phyloP scores from a whole-genome alignment of 768 basidiomycete genomes.

The Xanthoconium stramineum region DNA sequence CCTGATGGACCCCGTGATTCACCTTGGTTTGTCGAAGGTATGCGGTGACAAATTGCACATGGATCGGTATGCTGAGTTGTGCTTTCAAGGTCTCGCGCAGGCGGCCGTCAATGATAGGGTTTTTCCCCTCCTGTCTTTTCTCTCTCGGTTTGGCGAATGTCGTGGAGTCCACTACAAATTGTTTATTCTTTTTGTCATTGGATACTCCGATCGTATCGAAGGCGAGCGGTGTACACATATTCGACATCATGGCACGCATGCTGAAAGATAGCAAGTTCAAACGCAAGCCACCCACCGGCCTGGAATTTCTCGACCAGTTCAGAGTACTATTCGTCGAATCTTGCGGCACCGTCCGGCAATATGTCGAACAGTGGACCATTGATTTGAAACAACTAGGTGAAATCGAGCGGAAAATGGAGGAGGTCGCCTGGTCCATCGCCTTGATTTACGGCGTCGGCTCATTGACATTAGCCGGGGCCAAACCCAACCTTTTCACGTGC shows the following conservation, averaged over 20 bases:
- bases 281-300: conserved; percentile 1
- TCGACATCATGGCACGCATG: conserved; percentile 52
- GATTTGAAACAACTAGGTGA: conserved; percentile 34
- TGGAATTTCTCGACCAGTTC: conserved; percentile 27
- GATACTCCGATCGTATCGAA: background rate
- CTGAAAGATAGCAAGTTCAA: conserved; percentile 41
- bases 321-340: background rate
- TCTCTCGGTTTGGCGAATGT: background rate
- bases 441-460: conserved; percentile 57
- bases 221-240: conserved; percentile 27
- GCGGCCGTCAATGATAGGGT: conserved; percentile 33
- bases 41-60: background rate
- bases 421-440: conserved; percentile 53
- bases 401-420: conserved; percentile 55
- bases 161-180: background rate
- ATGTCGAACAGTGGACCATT: conserved; percentile 42
- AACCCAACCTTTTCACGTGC: conserved; percentile 50
- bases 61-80: background rate
- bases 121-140: conserved; percentile 8
- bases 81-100: conserved; percentile 24
- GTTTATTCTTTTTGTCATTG: conserved; percentile 16
- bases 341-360: background rate
- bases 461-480: conserved; percentile 47
- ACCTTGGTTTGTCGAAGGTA: conserved; percentile 63
- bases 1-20: conserved; percentile 64